Evolutionary conservation across 306 rosid genomes (phyloP).

Genomic region (Coriaria nepalensis): DNA sequence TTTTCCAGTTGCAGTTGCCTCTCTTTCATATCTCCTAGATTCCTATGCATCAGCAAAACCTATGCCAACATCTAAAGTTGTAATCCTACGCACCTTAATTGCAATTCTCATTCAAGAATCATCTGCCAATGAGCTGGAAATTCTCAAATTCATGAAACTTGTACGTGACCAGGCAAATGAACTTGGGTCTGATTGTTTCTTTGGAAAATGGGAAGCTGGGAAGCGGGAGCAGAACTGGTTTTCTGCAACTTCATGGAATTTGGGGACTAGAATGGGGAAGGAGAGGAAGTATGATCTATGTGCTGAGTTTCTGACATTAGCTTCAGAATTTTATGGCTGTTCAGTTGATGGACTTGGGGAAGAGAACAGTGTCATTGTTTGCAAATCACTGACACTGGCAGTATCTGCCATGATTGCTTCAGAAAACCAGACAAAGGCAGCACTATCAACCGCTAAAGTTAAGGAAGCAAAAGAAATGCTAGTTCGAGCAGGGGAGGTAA

Average conservation of each 20-base stretch:
- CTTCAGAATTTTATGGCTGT: slow-evolving; percentile 49
- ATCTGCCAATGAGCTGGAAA: slow-evolving; percentile 50
- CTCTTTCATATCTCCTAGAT: slow-evolving; percentile 56
- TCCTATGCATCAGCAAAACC: slow-evolving; percentile 56
- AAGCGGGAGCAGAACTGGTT: slow-evolving; percentile 85
- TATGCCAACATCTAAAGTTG: slow-evolving; percentile 65
- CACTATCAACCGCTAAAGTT: slow-evolving; percentile 56
- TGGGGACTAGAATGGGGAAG: slow-evolving; percentile 58
- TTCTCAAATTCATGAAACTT: slow-evolving; percentile 46
- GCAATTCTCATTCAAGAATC: slow-evolving; percentile 59
- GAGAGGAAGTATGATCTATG: slow-evolving; percentile 55
- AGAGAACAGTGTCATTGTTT: slow-evolving; percentile 39
- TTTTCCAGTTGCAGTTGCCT: slow-evolving; percentile 64
- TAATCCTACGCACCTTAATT: slow-evolving; percentile 71
- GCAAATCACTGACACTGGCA: slow-evolving; percentile 56
- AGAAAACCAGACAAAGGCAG: slow-evolving; percentile 44
- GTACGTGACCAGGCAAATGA: slow-evolving; percentile 50
- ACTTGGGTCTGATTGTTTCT: slow-evolving; percentile 52
- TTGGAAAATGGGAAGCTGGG: slow-evolving; percentile 79
- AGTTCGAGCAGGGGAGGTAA: slow-evolving; percentile 84
- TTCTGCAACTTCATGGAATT: slow-evolving; percentile 82
- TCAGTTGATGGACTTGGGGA: slow-evolving; percentile 35
- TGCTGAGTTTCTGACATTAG: slow-evolving; percentile 50
- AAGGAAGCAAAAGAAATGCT: slow-evolving; percentile 52
- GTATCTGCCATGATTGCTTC: slow-evolving; percentile 64